Base-by-base conservation (phyloP, 495 filamentous ascomycete species). In the Penicillium robsamsonii region DNA sequence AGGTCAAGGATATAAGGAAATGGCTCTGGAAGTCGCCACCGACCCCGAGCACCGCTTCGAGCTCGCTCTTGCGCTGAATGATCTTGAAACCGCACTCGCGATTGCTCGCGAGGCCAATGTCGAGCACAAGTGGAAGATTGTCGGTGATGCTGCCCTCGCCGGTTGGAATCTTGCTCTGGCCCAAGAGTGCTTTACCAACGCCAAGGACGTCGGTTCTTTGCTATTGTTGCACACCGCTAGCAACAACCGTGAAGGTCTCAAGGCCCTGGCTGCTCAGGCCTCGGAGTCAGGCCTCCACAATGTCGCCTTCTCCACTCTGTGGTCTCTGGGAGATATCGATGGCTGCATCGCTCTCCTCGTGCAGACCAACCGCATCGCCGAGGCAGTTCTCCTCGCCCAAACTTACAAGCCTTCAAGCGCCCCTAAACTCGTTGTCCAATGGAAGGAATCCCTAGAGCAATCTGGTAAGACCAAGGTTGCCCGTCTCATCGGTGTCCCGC, bases 1-100 rank as follows among this genome's bases (percentile, higher is more conserved):
- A 69, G 95, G 95, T 24, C 94, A 97, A 70, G 92, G 92, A 3
- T 90, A 96, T 71, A 96, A 96, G 70, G 94, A 97, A 56, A 77
- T 96, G 55, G 94, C 94, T 0, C 85, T 99, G 22, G 89, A 96
- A 50, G 91, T 97, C n/a, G 91, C 95, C 31, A 96, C 94, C 0
- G 94, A 99, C 67, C 82, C 87, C 1, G 94, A 99, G 71, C 94
- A 99, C 73, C 91, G 93, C 61, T 97, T 99, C 68, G 94, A 99
- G 46, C 80, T 99, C 9, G 89, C 95, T 1, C 81, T 98, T 35
- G 78, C 84, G 4, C 84, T 98, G 11, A 89, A 86, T 61, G 86
- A 93, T 55, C 85, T 97, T 29, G 81, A 89, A 24, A 88, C 91
- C 59, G 94, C 93, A 15, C 81, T 94, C 0, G 83, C 89, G 35